Conservation (phyloP, 352 stramenopile genomes). For the Phytophthora sp. region DNA sequence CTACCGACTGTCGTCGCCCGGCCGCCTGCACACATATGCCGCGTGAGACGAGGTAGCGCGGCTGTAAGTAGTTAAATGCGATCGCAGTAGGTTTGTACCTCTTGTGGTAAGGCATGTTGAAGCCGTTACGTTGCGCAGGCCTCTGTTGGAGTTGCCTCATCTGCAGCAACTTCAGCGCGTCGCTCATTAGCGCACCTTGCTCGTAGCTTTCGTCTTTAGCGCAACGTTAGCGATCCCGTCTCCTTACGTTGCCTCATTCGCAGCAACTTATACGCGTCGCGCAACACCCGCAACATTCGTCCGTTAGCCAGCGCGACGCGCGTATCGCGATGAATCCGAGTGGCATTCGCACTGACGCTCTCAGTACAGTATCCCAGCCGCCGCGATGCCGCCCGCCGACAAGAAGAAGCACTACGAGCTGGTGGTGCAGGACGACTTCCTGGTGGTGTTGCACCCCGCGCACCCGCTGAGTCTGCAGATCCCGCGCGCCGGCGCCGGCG, state of each 20-base stretch:
- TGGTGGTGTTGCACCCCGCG: constrained; percentile 60
- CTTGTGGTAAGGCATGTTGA: neutral
- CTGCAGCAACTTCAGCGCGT: too few species aligned
- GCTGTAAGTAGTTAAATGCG: neutral
- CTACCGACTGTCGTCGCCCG: constrained; percentile 35
- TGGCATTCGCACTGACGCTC: too few species aligned
- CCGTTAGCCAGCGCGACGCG: too few species aligned
- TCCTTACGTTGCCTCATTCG: too few species aligned
- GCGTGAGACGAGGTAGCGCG: constrained; percentile 15
- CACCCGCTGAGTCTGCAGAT: constrained; percentile 60
- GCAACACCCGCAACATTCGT: too few species aligned
- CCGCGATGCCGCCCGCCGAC: constrained; percentile 12
- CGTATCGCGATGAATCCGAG: too few species aligned
- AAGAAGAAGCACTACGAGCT: constrained; percentile 59
- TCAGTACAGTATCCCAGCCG: too few species aligned
- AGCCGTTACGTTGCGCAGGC: neutral
- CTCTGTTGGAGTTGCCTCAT: neutral
- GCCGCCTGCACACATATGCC: constrained; percentile 17
- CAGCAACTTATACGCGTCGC: too few species aligned
- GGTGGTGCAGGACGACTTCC: constrained; percentile 75
- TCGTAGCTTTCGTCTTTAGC: too few species aligned
- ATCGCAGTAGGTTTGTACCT: neutral
- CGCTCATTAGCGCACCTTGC: too few species aligned
- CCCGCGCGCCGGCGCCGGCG: constrained; percentile 31
- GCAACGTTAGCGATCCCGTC: too few species aligned